These are phyloP conservation scores for Pisolithus orientalis DNA, from an alignment of 768 basidiomycete genomes.

Conservation along the genomic window DNA sequence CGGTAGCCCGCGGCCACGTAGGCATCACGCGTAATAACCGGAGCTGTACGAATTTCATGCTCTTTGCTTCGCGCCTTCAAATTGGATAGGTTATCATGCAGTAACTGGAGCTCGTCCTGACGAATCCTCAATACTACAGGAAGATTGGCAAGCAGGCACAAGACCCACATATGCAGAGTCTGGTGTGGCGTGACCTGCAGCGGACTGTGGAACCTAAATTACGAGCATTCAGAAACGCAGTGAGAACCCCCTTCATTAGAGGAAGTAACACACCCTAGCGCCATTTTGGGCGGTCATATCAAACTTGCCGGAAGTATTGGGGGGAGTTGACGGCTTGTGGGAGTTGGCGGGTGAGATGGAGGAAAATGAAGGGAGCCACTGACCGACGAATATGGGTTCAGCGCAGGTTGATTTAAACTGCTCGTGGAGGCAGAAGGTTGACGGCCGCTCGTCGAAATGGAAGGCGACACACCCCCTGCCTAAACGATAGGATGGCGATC, in stretches of 20 bases:
- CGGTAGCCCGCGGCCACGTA: slow-evolving; percentile 29
- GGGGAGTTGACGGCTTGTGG: slow-evolving; percentile 6
- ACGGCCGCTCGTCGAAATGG: slow-evolving; percentile 1
- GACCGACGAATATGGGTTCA: slow-evolving; percentile 9
- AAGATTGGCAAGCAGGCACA: not conserved
- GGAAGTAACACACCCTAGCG: not conserved
- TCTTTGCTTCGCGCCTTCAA: slow-evolving; percentile 22
- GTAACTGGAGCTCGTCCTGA: slow-evolving; percentile 28
- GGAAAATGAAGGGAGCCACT: slow-evolving; percentile 2
- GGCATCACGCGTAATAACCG: slow-evolving; percentile 48
- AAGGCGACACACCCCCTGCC: slow-evolving; percentile 11
- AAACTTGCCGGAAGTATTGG: not conserved
- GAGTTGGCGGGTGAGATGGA: slow-evolving; percentile 8
- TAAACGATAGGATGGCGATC: slow-evolving; percentile 1
- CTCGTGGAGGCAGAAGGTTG: slow-evolving; percentile 6
- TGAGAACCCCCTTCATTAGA: not conserved
- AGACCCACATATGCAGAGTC: slow-evolving; percentile 21
- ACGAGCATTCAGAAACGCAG: not conserved
- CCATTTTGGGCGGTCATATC: not conserved
- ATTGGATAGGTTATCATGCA: slow-evolving; percentile 19
- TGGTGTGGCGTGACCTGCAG: not conserved
- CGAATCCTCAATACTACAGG: not conserved
- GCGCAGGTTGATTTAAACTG: slow-evolving; percentile 2
- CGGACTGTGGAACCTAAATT: slow-evolving; percentile 6
- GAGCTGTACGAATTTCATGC: slow-evolving; percentile 38